These are phyloP conservation scores for Vicia faba DNA, from an alignment of 306 rosid genomes.

Conservation along the genomic window DNA sequence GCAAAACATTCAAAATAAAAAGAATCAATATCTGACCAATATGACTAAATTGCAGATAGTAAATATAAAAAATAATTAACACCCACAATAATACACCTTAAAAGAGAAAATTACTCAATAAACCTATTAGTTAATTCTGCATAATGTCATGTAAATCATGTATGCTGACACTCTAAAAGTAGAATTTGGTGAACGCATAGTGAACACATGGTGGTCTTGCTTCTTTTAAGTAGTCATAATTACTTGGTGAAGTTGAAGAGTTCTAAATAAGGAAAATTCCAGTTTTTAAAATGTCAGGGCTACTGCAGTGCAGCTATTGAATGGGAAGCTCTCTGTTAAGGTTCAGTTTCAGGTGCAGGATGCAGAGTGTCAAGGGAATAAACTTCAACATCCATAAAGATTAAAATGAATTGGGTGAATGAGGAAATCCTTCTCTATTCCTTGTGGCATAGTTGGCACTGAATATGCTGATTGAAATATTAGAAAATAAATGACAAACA, in stretches of 20 bases:
- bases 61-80: neutral
- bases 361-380: no score
- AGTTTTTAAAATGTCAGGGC: no score
- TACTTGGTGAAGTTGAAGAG: neutral
- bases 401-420: no score
- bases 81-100: neutral
- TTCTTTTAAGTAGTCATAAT: neutral
- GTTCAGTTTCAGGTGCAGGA: no score
- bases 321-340: no score
- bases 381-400: no score
- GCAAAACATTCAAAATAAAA: conserved; percentile 37
- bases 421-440: conserved; percentile 15
- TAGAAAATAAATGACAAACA: neutral
- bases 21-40: conserved; percentile 25
- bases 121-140: neutral
- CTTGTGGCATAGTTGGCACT: neutral
- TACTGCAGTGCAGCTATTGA: no score
- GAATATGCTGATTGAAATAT: conserved; percentile 5
- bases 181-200: neutral
- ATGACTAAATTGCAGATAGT: conserved; percentile 27
- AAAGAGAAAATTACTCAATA: neutral
- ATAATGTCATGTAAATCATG: conserved; percentile 6
- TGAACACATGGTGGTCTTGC: neutral
- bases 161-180: neutral
- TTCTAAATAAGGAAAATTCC: neutral